Evolutionary conservation across 169 alveolate genomes (phyloP).

Genomic region (Neospora caninum): DNA sequence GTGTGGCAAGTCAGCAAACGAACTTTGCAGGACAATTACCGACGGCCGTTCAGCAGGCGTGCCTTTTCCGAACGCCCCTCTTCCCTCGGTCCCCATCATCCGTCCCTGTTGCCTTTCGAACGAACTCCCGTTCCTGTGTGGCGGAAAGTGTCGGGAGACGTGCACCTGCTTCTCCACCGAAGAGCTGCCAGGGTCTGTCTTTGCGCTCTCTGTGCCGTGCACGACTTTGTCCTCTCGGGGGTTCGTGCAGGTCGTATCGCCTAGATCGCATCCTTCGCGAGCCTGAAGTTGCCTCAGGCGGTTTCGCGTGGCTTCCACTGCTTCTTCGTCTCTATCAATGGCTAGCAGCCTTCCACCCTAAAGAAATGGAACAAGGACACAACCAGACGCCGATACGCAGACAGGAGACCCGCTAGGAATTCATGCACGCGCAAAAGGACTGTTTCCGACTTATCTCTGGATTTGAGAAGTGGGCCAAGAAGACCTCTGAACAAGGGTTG

Average conservation of each 20-base stretch:
- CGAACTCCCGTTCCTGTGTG: too few relatives aligned
- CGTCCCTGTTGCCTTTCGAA: too few relatives aligned
- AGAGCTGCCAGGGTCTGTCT: too few relatives aligned
- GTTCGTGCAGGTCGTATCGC: neutral
- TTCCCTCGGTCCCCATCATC: neutral
- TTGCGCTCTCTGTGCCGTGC: neutral
- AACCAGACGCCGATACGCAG: too few relatives aligned
- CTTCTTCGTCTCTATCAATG: constrained; percentile 30
- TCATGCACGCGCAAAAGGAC: too few relatives aligned
- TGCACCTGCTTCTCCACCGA: too few relatives aligned
- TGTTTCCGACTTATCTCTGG: too few relatives aligned
- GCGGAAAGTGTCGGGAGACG: too few relatives aligned
- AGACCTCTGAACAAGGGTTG: too few relatives aligned
- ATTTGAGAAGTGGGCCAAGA: too few relatives aligned
- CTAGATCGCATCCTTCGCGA: neutral
- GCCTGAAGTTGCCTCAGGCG: neutral
- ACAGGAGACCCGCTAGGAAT: too few relatives aligned
- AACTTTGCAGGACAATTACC: neutral
- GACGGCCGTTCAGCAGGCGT: neutral
- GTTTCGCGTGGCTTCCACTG: constrained; percentile 9
- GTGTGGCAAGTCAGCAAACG: neutral
- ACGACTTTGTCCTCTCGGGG: neutral
- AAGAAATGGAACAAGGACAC: neutral
- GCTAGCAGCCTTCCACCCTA: constrained; percentile 7
- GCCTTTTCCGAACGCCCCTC: neutral